Evolutionary conservation across 345 rosid genomes (phyloP).

Genomic region (Boechera retrofracta): DNA sequence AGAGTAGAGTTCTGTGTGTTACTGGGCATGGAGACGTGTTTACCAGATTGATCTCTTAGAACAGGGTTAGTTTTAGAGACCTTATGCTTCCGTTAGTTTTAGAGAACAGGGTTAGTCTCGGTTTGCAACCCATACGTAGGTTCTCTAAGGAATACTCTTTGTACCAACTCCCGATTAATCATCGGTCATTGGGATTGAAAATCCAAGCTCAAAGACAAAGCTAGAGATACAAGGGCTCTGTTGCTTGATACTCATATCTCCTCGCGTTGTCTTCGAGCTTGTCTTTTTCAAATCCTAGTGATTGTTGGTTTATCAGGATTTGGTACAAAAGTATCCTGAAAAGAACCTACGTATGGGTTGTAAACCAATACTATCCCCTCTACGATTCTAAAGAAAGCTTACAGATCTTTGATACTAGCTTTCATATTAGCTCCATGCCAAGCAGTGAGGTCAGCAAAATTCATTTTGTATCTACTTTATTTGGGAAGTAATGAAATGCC

Average conservation of each 20-base stretch:
- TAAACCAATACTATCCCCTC: too few relatives aligned
- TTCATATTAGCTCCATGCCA: background rate
- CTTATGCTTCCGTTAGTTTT: background rate
- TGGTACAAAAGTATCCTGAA: too few relatives aligned
- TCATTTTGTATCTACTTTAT: too few relatives aligned
- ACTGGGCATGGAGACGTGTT: background rate
- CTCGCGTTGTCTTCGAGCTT: background rate
- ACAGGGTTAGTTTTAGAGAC: background rate
- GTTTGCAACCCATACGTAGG: background rate
- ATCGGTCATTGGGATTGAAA: background rate
- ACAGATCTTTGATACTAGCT: background rate
- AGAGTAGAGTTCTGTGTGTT: constrained; percentile 8
- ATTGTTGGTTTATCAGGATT: background rate
- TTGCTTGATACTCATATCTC: too few relatives aligned
- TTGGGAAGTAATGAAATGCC: too few relatives aligned
- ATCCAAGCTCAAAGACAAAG: background rate
- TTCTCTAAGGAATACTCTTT: background rate
- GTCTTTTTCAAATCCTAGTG: background rate
- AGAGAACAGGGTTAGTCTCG: background rate
- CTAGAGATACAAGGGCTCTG: too few relatives aligned
- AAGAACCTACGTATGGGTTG: too few relatives aligned
- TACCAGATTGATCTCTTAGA: background rate
- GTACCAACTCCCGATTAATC: background rate
- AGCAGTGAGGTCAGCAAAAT: background rate
- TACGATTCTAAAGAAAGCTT: too few relatives aligned